Percentiles rank a stretch among this genome's conserved stretches.
These are phyloP conservation scores for Lactifluus echinatus DNA, from an alignment of 768 basidiomycete species.

Conservation along the genomic window DNA sequence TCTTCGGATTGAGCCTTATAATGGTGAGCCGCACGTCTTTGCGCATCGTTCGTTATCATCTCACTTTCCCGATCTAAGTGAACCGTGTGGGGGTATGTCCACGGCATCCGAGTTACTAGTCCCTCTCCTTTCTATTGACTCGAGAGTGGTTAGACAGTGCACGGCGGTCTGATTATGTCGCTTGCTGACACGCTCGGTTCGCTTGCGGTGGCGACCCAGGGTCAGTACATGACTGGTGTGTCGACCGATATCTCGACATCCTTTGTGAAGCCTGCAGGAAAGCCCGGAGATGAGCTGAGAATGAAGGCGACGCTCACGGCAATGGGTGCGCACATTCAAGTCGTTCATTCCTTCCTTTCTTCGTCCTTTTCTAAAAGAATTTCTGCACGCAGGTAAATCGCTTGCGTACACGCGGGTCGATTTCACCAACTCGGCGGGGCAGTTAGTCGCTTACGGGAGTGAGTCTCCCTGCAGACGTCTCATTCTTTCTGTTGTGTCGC, in stretches of 20 bases:
- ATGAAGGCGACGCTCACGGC: constrained; percentile 58
- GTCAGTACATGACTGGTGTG: constrained; percentile 82
- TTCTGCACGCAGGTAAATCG: constrained; percentile 46
- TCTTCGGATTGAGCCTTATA: constrained; percentile 65
- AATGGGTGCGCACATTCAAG: constrained; percentile 46
- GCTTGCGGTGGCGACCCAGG: constrained; percentile 71
- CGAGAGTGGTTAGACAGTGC: constrained; percentile 39
- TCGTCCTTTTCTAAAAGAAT: too few species aligned
- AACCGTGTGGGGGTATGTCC: constrained; percentile 67
- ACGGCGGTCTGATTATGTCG: constrained; percentile 75
- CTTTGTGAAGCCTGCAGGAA: constrained; percentile 72
- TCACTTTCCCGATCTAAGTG: constrained; percentile 36
- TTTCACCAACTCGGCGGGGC: constrained; percentile 55
- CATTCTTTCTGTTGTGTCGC: background rate
- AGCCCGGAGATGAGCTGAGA: constrained; percentile 54
- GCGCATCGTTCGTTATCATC: background rate
- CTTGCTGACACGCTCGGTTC: constrained; percentile 81
- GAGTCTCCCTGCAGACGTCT: constrained; percentile 23
- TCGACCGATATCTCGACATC: constrained; percentile 74
- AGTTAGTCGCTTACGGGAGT: constrained; percentile 79
- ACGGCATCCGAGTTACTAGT: constrained; percentile 21
- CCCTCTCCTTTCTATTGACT: background rate
- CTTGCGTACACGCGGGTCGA: constrained; percentile 78
- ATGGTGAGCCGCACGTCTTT: constrained; percentile 39
- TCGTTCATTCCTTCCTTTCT: too few species aligned